A percentile compares a stretch with the other conserved stretches of the same genome.
These are phyloP conservation scores for Backusella sp. DNA, from an alignment of 192 early-diverging fungal species.

Conservation along the genomic window DNA sequence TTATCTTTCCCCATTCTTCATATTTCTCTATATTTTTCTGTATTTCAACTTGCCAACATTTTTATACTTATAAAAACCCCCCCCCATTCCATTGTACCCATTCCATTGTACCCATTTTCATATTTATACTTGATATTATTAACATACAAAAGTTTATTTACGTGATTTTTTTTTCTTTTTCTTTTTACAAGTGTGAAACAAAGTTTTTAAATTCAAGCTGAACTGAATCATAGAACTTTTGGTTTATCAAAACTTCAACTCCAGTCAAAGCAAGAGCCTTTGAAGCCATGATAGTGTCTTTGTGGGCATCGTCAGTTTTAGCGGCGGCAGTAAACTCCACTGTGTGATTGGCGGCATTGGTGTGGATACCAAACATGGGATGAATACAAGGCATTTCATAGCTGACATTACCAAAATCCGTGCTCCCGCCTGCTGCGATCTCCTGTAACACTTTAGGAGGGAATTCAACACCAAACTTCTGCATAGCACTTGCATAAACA, in stretches of 20 bases:
- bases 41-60: background rate
- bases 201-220: constrained; percentile 36
- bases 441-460: constrained; percentile 16
- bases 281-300: constrained; percentile 49
- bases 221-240: constrained; percentile 43
- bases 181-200: background rate
- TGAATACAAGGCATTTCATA: constrained; percentile 57
- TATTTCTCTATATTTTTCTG: background rate
- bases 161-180: background rate
- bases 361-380: constrained; percentile 39
- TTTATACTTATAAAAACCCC: too few relatives aligned
- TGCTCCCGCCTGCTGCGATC: constrained; percentile 42
- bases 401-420: constrained; percentile 70
- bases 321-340: constrained; percentile 59
- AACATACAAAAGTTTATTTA: background rate
- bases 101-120: background rate
- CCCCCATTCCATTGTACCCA: too few relatives aligned
- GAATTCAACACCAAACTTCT: constrained; percentile 32
- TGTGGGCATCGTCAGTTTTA: constrained; percentile 55
- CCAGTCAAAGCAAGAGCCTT: constrained; percentile 52
- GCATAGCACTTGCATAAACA: constrained; percentile 37
- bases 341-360: constrained; percentile 61
- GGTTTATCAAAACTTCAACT: constrained; percentile 46
- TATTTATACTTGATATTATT: background rate
- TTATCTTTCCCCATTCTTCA: background rate